phyloP scores from a whole-genome alignment of 2,329 filamentous ascomycete genomes.

The Botryotinia convoluta region DNA sequence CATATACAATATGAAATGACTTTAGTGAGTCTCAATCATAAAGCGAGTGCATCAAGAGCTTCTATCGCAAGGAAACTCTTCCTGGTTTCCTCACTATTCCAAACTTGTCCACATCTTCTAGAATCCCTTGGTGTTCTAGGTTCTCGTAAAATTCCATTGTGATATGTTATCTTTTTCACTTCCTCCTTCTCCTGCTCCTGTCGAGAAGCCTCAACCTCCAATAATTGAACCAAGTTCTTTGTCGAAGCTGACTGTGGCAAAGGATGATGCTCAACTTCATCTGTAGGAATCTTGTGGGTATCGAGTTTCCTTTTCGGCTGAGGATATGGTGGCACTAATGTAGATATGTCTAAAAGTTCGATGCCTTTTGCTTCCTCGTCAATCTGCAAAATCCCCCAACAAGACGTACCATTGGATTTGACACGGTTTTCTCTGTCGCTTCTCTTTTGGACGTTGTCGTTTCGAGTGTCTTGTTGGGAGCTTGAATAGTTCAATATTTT shows the following conservation, averaged over 20 bases:
- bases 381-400: not conserved
- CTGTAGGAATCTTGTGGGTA: too few species aligned
- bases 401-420: not conserved
- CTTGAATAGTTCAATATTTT: not conserved
- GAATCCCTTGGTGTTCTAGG: not conserved
- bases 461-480: not conserved
- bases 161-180: not conserved
- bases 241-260: not conserved
- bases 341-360: not conserved
- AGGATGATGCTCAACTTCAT: not conserved
- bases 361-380: not conserved
- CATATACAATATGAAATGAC: not conserved
- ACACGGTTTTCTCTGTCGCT: too few species aligned
- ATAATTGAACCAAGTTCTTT: not conserved
- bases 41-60: not conserved
- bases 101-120: constrained; percentile 4
- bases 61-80: not conserved
- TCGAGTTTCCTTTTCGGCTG: not conserved
- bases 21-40: not conserved
- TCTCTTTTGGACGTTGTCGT: not conserved
- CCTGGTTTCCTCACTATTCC: not conserved
- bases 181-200: not conserved
- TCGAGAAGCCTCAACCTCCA: not conserved
- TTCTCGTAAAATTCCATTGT: not conserved
- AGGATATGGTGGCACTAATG: not conserved